phyloP scores from a whole-genome alignment of 805 yeast species.

The Schwanniomyces vanrijiae region DNA sequence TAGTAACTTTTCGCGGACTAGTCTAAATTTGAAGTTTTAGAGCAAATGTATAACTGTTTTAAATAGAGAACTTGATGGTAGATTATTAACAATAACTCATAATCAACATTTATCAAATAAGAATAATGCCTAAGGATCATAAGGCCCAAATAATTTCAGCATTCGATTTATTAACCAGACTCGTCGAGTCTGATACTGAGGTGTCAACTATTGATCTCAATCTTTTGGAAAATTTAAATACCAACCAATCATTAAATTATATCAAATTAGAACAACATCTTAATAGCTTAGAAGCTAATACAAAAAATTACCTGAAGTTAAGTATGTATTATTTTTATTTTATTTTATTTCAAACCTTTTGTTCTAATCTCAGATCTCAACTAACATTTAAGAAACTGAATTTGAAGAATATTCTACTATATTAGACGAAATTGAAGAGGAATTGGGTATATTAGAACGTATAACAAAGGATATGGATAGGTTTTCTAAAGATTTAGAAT shows the following conservation, averaged over 20 bases:
- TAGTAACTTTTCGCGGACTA: not conserved
- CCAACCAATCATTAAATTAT: slow-evolving; percentile 56
- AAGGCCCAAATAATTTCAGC: slow-evolving; percentile 18
- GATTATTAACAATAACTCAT: not conserved
- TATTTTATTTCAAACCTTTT: too few relatives aligned
- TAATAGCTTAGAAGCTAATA: slow-evolving; percentile 44
- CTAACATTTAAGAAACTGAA: slow-evolving; percentile 21
- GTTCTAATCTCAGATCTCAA: not conserved
- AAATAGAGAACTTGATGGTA: not conserved
- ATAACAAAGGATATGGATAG: slow-evolving; percentile 59
- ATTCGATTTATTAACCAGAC: slow-evolving; percentile 25
- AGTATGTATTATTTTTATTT: slow-evolving; percentile 15
- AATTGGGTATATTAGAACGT: slow-evolving; percentile 42
- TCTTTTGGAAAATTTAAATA: slow-evolving; percentile 53
- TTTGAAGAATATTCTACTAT: slow-evolving; percentile 19
- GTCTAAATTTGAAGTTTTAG: not conserved
- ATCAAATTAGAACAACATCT: slow-evolving; percentile 41
- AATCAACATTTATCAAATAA: not conserved
- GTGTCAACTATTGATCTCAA: slow-evolving; percentile 46
- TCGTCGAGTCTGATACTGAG: slow-evolving; percentile 42
- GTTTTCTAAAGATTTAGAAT: slow-evolving; percentile 58
- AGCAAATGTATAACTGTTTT: not conserved
- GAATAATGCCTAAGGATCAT: not conserved
- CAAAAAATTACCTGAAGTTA: slow-evolving; percentile 25
- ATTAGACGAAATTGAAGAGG: slow-evolving; percentile 28